Base-by-base conservation (phyloP, 2,329 filamentous ascomycete genomes). In the Exophiala dermatitidis region DNA sequence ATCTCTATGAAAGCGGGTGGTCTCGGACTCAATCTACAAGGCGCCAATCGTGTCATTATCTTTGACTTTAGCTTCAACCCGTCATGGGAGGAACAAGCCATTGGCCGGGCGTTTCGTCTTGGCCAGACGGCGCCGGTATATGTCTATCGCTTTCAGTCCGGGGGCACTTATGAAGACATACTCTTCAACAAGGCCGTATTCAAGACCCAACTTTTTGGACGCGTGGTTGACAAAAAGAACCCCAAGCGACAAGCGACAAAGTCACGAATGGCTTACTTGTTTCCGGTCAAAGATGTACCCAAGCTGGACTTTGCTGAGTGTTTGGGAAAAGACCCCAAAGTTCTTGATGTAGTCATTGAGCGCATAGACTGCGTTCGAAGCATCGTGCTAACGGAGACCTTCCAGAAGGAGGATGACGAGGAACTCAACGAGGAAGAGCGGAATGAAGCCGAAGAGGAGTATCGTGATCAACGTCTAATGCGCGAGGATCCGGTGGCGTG, bases 51-150 rank as follows among this genome's bases (percentile, higher is more conserved):
- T 19, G 87, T 95, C 1, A 79, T 96, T 19, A 85, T 96, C 50
- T 86, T 94, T 52, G 90, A 96, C 66, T 88, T 86, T 64, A 76
- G 78, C 56, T 95, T 84, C 71, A 93, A 90, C 59, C 90, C 90
- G 0, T 78, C 83, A 3, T 77, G 84, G 65, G 90, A 95, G 67
- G 84, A 90, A 63, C 90, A 96, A 69, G 90, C 90, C 1, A 81
- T 95, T 47, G 90, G 89, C 1, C 80, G 90, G 49, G 85, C 88
- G 0, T 95, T 93, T 68, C 86, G 90, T 1, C 79, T 96, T 33
- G 89, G 90, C 0, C 90, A 96, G 68, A 74, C 71, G 36, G 93
- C 90, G 62, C 76, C 79, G 0, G 90, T 95, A 1, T 90, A 80
- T 65, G 89, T 96, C 1, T 96, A 96, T 69, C 85, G 86, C 12